Base-by-base conservation (phyloP, 2,329 filamentous ascomycete species). In the Colletotrichum orbiculare region DNA sequence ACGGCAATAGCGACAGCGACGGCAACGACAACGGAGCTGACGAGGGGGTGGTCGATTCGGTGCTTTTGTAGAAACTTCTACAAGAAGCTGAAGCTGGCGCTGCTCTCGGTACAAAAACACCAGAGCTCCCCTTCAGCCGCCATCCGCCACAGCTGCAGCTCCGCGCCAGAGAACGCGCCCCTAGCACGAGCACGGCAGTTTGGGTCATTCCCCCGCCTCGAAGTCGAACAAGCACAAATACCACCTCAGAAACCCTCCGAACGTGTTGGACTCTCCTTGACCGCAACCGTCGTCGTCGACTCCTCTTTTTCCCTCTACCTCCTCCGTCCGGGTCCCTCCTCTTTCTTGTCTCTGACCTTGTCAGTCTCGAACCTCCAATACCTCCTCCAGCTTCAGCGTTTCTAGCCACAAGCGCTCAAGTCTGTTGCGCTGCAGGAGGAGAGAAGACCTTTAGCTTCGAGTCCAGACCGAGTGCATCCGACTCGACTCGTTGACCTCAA, bases 31-130 rank as follows among this genome's bases (percentile, higher is more conserved):
- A 65, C 54, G 57, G 68, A 66, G 67, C 68, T 67, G 62, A 35
- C 37, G 50, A 50, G 35, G 50, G 46, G 41, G 41, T 25, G 45
- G 47, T 43, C 47, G 52, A 43, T 49, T 60, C 60, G 54, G 63
- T 35, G 54, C 60, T 69, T 68, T 69, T 68, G 73, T 81, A 74
- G 78, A 81, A 81, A 77, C 71, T 81, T 81, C 78, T 79, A 80
- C 77, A 79, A 79, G 76, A 37, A 50, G 7, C 37, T 33, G 63
- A 73, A 72, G 79, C 25, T 25, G 25, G 77, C 78, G 76, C 78
- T 78, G 77, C 76, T 67, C 68, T 67, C 60, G 64, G 72, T 78
- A 77, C 76, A 78, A 72, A 77, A 74, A 73, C 70, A 52, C 63
- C 63, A 69, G 73, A 70, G 64, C 68, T 70, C 70, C 71, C 61